phyloP scores from a whole-genome alignment of 2,329 filamentous ascomycete genomes.

The Ascochyta lentis region DNA sequence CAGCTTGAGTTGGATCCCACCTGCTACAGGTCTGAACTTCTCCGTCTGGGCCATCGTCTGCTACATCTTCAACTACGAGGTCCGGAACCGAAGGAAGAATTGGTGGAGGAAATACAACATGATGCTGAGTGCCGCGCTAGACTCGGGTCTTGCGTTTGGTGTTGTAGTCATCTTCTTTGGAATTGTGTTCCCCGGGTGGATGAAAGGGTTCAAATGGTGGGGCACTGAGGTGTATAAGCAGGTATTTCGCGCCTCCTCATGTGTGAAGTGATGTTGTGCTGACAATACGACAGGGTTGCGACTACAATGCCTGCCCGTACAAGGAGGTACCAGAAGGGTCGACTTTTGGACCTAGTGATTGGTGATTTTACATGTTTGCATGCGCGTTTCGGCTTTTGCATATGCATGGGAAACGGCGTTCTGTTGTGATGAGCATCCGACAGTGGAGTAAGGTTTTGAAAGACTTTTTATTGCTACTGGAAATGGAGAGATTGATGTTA shows the following conservation, averaged over 20 bases:
- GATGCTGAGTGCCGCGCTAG: constrained; percentile 82
- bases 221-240: constrained; percentile 84
- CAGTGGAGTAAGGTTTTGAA: constrained; percentile 7
- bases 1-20: constrained; percentile 84
- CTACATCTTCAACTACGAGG: constrained; percentile 80
- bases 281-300: constrained; percentile 64
- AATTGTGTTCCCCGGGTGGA: constrained; percentile 80
- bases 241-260: constrained; percentile 35
- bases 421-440: constrained; percentile 5
- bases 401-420: constrained; percentile 10
- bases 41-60: constrained; percentile 86
- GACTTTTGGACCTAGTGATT: constrained; percentile 44
- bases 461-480: too few relatives aligned
- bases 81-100: constrained; percentile 70
- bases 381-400: constrained; percentile 4
- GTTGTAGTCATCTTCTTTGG: constrained; percentile 86
- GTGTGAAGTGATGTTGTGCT: constrained; percentile 11
- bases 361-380: constrained; percentile 23
- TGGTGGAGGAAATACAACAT: constrained; percentile 96
- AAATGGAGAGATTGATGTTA: too few relatives aligned
- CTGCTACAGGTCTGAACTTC: constrained; percentile 83
- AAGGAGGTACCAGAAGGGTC: constrained; percentile 58
- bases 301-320: constrained; percentile 82
- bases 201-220: constrained; percentile 81
- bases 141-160: constrained; percentile 81